Conservation (phyloP, 2,329 filamentous ascomycete species). For the Hortaea sp. region DNA sequence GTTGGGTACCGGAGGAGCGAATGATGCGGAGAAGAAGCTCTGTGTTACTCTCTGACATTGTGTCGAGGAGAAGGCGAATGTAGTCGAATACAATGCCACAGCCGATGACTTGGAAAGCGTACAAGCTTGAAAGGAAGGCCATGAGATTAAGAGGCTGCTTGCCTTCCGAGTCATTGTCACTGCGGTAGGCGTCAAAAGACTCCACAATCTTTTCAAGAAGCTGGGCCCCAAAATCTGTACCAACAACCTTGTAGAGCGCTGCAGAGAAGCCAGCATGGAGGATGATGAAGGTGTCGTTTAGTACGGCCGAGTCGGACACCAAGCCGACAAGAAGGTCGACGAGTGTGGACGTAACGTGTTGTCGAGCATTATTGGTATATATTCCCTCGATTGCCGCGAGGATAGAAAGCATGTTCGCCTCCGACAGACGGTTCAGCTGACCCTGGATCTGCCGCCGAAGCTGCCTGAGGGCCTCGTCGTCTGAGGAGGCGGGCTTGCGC, state of each 20-base stretch:
- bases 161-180: slow-evolving; percentile 26
- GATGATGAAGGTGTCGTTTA: slow-evolving; percentile 84
- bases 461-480: slow-evolving; percentile 56
- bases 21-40: slow-evolving; percentile 80
- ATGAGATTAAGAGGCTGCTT: slow-evolving; percentile 69
- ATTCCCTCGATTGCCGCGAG: slow-evolving; percentile 71
- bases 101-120: slow-evolving; percentile 82
- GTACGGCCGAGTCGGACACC: slow-evolving; percentile 63
- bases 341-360: slow-evolving; percentile 73
- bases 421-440: slow-evolving; percentile 83
- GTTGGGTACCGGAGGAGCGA: slow-evolving; percentile 65
- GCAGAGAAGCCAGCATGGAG: slow-evolving; percentile 83
- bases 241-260: slow-evolving; percentile 76
- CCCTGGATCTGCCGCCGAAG: slow-evolving; percentile 77
- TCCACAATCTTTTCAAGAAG: slow-evolving; percentile 69
- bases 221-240: slow-evolving; percentile 81
- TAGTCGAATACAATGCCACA: slow-evolving; percentile 84
- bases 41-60: slow-evolving; percentile 75
- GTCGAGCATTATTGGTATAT: slow-evolving; percentile 75
- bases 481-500: slow-evolving; percentile 52
- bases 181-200: slow-evolving; percentile 48
- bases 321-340: slow-evolving; percentile 70
- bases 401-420: slow-evolving; percentile 79
- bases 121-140: slow-evolving; percentile 74
- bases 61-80: slow-evolving; percentile 63